Evolutionary conservation across 371 early-diverging fungal species (phyloP).

Genomic region (Capniomyces stellatus): DNA sequence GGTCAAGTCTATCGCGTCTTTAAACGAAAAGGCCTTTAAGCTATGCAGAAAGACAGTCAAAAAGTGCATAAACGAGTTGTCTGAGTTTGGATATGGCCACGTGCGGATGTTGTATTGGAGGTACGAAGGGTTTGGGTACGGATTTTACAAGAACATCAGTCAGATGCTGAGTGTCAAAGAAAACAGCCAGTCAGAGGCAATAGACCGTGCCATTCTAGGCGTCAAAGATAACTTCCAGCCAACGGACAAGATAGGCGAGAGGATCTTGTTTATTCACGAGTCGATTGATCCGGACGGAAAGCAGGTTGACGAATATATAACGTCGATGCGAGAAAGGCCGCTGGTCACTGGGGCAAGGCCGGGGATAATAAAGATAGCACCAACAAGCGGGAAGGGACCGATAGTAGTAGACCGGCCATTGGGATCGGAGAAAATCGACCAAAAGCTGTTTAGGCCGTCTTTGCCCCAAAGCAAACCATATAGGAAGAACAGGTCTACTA

Average conservation of each 20-base stretch:
- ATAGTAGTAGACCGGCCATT: not conserved
- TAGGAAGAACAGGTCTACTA: no score
- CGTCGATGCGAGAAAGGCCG: not conserved
- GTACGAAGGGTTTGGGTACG: not conserved
- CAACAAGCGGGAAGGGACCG: not conserved
- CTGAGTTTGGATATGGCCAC: not conserved
- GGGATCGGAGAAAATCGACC: no score
- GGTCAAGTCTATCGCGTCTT: not conserved
- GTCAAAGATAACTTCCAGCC: not conserved
- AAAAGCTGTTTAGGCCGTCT: no score
- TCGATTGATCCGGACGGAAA: not conserved
- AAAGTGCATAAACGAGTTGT: not conserved
- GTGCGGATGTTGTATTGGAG: not conserved
- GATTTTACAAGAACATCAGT: not conserved
- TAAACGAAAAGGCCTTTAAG: not conserved
- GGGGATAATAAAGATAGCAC: not conserved
- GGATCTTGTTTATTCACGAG: not conserved
- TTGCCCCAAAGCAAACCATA: no score
- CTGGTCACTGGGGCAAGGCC: not conserved
- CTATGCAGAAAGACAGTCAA: not conserved
- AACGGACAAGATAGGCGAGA: not conserved
- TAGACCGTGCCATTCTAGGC: not conserved
- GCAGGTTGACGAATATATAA: not conserved
- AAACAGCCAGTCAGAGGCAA: not conserved
- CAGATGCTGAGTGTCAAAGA: not conserved